Evolutionary conservation across 192 early-diverging fungal species (phyloP).

Genomic region (Coemansia sp.): DNA sequence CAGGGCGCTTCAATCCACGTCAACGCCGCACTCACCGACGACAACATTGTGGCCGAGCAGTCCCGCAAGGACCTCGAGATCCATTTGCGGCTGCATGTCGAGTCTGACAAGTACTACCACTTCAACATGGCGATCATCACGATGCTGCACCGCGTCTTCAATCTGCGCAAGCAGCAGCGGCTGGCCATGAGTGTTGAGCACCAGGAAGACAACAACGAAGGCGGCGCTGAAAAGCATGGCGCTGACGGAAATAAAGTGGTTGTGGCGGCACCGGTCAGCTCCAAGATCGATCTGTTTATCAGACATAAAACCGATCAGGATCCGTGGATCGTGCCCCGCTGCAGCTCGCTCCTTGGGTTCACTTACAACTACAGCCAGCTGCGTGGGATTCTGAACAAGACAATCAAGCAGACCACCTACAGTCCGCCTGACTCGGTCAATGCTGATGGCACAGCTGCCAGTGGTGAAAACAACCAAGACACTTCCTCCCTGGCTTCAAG

Average conservation of each 20-base stretch:
- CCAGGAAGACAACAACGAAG: background rate
- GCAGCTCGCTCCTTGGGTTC: conserved; percentile 52
- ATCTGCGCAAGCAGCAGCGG: conserved; percentile 49
- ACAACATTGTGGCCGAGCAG: conserved; percentile 40
- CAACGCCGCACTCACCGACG: conserved; percentile 40
- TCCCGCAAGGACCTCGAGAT: conserved; percentile 51
- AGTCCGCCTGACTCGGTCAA: conserved; percentile 34
- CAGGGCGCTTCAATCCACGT: conserved; percentile 54
- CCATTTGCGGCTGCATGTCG: conserved; percentile 50
- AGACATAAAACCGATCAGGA: conserved; percentile 36
- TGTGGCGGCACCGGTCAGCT: background rate
- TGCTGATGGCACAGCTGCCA: background rate
- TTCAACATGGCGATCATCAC: conserved; percentile 57
- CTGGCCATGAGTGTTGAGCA: conserved; percentile 13
- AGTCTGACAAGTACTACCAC: conserved; percentile 54
- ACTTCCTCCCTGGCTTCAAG: background rate
- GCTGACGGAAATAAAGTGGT: background rate
- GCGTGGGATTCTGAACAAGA: conserved; percentile 45
- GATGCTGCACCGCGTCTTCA: conserved; percentile 53
- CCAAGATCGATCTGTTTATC: conserved; percentile 13
- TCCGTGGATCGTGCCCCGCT: conserved; percentile 55
- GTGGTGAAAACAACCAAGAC: background rate
- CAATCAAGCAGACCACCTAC: conserved; percentile 54
- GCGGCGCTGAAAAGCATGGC: background rate
- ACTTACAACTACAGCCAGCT: conserved; percentile 48